These are phyloP conservation scores for Chiua virens DNA, from an alignment of 768 basidiomycete species.

Conservation along the genomic window DNA sequence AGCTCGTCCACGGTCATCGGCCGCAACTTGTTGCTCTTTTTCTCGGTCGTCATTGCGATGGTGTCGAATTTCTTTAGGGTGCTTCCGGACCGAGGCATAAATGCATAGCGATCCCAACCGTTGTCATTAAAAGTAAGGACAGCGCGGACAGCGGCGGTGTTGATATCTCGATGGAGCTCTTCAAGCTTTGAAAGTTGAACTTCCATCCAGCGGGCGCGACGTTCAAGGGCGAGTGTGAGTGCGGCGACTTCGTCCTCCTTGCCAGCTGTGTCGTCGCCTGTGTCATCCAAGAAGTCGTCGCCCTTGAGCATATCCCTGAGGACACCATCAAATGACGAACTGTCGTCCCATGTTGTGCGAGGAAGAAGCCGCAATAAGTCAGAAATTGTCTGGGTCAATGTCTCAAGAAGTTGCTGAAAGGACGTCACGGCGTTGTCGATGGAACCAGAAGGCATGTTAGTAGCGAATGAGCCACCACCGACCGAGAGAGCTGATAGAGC, in stretches of 20 bases:
- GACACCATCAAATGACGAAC: conserved; percentile 84
- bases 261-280: conserved; percentile 58
- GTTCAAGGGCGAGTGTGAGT: conserved; percentile 78
- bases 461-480: conserved; percentile 79
- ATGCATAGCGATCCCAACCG: conserved; percentile 74
- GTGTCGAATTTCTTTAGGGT: conserved; percentile 68
- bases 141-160: conserved; percentile 81
- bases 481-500: conserved; percentile 85
- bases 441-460: conserved; percentile 79
- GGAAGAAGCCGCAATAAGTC: conserved; percentile 82
- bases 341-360: conserved; percentile 88
- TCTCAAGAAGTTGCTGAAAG: conserved; percentile 86
- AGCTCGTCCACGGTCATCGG: conserved; percentile 70
- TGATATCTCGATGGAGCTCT: conserved; percentile 87
- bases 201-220: conserved; percentile 93
- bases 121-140: conserved; percentile 82
- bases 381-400: conserved; percentile 86
- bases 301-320: conserved; percentile 87
- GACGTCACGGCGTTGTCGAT: conserved; percentile 89
- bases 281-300: conserved; percentile 82
- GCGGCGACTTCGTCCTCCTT: conserved; percentile 86
- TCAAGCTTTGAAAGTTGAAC: conserved; percentile 86
- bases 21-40: conserved; percentile 40
- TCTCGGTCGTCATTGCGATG: conserved; percentile 55
- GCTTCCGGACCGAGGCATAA: conserved; percentile 69